phyloP scores from a whole-genome alignment of 129 eudicot species.

The Calendula officinalis region DNA sequence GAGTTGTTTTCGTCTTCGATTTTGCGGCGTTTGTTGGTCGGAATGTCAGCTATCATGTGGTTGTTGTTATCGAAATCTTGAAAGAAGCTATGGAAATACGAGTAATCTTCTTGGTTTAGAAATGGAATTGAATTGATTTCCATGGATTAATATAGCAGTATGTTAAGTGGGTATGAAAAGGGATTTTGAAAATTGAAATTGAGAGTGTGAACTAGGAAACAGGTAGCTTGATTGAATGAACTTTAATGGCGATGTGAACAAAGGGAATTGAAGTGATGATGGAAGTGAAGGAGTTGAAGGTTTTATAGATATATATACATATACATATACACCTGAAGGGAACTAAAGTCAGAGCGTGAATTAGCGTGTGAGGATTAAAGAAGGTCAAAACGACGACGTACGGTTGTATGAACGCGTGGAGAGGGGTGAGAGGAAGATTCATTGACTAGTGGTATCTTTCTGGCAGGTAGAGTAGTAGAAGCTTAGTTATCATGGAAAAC shows the following conservation, averaged over 20 bases:
- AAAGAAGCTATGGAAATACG: conserved; percentile 40
- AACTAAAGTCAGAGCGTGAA: not conserved
- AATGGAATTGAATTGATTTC: conserved; percentile 50
- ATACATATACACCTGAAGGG: not conserved
- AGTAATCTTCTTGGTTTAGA: conserved; percentile 49
- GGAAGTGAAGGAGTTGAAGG: conserved; percentile 9
- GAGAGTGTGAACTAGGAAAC: conserved; percentile 26
- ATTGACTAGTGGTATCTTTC: not conserved
- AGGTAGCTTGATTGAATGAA: not conserved
- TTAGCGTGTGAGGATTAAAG: conserved; percentile 20
- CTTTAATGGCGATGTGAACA: conserved; percentile 8
- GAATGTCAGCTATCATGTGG: not conserved
- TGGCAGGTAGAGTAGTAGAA: not conserved
- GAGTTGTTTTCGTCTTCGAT: conserved; percentile 16
- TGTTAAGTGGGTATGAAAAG: conserved; percentile 16
- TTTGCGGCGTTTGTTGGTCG: conserved; percentile 29
- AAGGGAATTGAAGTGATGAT: not conserved
- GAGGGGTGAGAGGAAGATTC: conserved; percentile 29
- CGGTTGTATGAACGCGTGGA: conserved; percentile 29
- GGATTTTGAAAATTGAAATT: conserved; percentile 1
- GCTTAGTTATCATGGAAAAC: not conserved
- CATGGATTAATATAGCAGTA: conserved; percentile 32
- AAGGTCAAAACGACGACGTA: not conserved
- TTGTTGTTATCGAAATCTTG: conserved; percentile 42
- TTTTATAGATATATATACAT: not conserved